Evolutionary conservation across 2,329 filamentous ascomycete species (phyloP), one percentile per base, ranked within the genome.

Genomic region (Hypomyces rosellus): DNA sequence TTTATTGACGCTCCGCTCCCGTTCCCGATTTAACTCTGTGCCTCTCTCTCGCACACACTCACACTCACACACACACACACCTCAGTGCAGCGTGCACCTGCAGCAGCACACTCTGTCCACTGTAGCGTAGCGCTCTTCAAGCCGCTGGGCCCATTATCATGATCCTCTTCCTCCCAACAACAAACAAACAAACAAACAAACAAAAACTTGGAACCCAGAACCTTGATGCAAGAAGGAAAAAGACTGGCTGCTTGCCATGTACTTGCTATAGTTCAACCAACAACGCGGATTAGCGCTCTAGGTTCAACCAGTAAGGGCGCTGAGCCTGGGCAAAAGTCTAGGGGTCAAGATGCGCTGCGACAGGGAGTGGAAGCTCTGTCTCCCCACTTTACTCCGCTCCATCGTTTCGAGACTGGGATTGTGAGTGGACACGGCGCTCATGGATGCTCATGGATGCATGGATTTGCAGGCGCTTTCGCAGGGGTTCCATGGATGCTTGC

Each of bases 371-470:
- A 46, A 37, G 30, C 15, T 34, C 50, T 46, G n/a, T n/a, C 46
- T 45, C 47, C 50, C 25, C 37, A n/a, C 14, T n/a, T n/a, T 44
- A 37, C 39, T 50, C 48, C 22, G 18, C 46, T 42, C 46, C 46
- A 48, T 41, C 46, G 51, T 53, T 53, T 53, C 51, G 38, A 51
- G 53, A 45, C 34, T 54, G 50, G 50, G 37, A 18, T 33, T 25
- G 25, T 47, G 50, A 53, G 46, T 47, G 53, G 50, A 46, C 37
- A 18, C n/a, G 8, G 13, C n/a, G 47, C 34, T 37, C 51, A 43
- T 43, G 51, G 48, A 34, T 33, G 47, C 34, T 37, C 51, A 43
- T 43, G 51, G 48, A 34, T 33, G n/a, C 15, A 42, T 22, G 18
- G 36, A 40, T 50, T 30, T 30, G 9, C 25, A 30, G 25, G 25